Conservation (phyloP, 116 monocot genomes). For the Phalaenopsis hybrid region DNA sequence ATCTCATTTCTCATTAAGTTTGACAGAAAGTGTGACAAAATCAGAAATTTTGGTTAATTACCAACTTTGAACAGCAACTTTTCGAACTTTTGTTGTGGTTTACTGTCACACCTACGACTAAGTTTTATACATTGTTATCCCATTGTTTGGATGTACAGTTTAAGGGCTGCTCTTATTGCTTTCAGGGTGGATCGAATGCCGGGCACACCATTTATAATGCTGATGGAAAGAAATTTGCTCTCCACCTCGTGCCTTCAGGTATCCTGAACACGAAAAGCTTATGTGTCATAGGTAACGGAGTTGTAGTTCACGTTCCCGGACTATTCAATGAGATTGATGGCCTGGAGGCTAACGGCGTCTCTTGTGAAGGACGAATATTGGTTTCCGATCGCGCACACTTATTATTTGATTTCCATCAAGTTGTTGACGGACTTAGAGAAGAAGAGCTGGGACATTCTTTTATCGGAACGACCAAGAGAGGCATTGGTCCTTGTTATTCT, state of each 20-base stretch:
- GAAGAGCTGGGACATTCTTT: conserved; percentile 71
- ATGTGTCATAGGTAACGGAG: conserved; percentile 89
- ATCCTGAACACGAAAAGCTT: conserved; percentile 79
- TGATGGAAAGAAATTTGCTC: conserved; percentile 91
- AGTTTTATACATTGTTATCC: neutral
- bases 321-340: conserved; percentile 80
- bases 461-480: conserved; percentile 91
- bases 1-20: neutral
- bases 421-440: conserved; percentile 77
- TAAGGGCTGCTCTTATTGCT: neutral
- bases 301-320: conserved; percentile 85
- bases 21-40: neutral
- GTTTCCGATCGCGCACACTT: conserved; percentile 93
- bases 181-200: conserved; percentile 93
- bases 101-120: neutral
- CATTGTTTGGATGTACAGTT: neutral
- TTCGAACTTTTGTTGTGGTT: neutral
- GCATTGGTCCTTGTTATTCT: conserved; percentile 92
- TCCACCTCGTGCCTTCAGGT: conserved; percentile 92
- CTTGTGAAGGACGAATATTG: conserved; percentile 69
- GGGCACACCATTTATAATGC: conserved; percentile 93
- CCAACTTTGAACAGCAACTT: neutral
- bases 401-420: conserved; percentile 92
- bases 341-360: conserved; percentile 70
- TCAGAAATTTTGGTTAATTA: neutral